Conservation (phyloP, 1,284 basidiomycete species). For the Kwoniella shivajii region DNA sequence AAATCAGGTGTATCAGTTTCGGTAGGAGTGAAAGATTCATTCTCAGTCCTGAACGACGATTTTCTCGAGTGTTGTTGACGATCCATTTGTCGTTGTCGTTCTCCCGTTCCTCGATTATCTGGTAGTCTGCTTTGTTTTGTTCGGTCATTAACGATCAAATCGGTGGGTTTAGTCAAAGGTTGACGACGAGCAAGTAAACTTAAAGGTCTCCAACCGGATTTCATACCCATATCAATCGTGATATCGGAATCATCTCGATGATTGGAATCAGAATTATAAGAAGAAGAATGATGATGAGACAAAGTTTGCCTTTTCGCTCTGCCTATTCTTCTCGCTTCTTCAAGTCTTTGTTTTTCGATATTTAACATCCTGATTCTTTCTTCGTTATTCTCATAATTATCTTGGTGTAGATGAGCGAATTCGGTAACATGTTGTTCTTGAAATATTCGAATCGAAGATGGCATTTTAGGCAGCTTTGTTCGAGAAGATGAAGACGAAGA, state of each 20-base stretch:
- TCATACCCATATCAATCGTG: neutral
- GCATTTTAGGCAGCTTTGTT: neutral
- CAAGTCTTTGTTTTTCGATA: constrained; percentile 20
- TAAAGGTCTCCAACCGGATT: constrained; percentile 15
- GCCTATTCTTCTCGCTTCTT: constrained; percentile 26
- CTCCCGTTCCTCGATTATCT: neutral
- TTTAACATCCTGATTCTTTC: constrained; percentile 20
- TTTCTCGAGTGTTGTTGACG: neutral
- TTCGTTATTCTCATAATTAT: constrained; percentile 2
- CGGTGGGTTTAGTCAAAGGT: neutral
- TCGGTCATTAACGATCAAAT: neutral
- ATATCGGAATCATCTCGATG: neutral
- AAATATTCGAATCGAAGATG: constrained; percentile 17
- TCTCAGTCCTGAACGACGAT: neutral
- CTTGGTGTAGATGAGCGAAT: constrained; percentile 22
- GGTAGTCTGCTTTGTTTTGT: neutral
- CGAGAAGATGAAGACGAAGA: constrained; percentile 3
- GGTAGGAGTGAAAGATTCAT: neutral
- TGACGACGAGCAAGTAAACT: constrained; percentile 13
- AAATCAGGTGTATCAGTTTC: constrained; percentile 16
- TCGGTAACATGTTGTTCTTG: constrained; percentile 22
- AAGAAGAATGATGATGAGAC: neutral
- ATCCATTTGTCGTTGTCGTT: neutral
- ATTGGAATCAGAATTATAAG: neutral
- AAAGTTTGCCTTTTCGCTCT: constrained; percentile 25